Base-by-base conservation (phyloP, 495 filamentous ascomycete species). In the Penicillium simplicissimum region DNA sequence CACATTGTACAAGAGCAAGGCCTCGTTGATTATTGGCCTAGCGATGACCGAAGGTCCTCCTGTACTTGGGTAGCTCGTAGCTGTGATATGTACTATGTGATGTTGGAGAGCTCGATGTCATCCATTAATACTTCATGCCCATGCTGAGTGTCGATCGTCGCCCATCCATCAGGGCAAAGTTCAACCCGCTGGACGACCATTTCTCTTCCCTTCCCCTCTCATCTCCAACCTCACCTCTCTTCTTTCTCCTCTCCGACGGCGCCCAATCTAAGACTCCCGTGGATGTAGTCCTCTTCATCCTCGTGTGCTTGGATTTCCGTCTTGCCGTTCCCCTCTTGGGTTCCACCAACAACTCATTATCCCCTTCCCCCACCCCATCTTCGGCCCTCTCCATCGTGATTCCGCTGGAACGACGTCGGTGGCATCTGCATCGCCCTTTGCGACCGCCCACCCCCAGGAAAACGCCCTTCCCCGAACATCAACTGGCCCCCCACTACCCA, bases 371-470 rank as follows among this genome's bases (percentile, higher is more conserved):
- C 43, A 40, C 57, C 55, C 36, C n/a, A 38, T 55, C 17, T 37
- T 40, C 19, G 36, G 52, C 15, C 14, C 25, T 14, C 51, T 34
- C 15, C 13, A 36, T 34, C 34, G 51, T 53, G 31, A 34, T 19
- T 31, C 34, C 34, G 52, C 10, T 45, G 14, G 25, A n/a, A 19
- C 54, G 43, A 54, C 60, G 47, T 57, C 54, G 48, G 48, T 58
- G 55, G 38, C 56, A 59, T 57, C 55, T 28, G 11, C 53, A 33
- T 55, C 34, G 53, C 25, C 51, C 51, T 35, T 53, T 52, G 48
- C 51, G 53, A 62, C 34, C 53, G 54, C 25, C 61, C 61, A 36
- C 55, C 59, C 52, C 42, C 52, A 52, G 49, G 33, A 52, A 52
- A 52, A 52, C 49, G 49, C 51, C 51, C 51, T 53, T 19, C 51